Base-by-base conservation (phyloP, 129 eudicot species). In the Apium graveolens region DNA sequence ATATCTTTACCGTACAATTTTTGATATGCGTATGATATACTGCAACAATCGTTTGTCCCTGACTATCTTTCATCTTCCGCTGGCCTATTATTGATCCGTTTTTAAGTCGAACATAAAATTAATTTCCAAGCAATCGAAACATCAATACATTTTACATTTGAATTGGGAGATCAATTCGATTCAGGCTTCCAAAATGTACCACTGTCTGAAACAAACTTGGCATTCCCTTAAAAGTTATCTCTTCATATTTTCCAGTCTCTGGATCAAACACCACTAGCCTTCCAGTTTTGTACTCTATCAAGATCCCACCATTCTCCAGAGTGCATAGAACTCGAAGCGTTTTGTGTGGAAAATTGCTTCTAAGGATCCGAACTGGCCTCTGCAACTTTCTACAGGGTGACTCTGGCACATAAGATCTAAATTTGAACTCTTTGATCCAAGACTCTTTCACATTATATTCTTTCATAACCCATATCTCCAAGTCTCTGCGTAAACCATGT, bases 211-310 rank as follows among this genome's bases (percentile, higher is more conserved):
- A 39, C 49, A 71, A 9, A 8, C 43, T 6, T 11, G 76, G 51
- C 49, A 71, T 71, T 35, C 76, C 51, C 49, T 71, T 5, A 24
- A 71, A 38, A 3, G 16, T 41, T 9, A 71, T n/a, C 12, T 24
- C 76, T 71, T 11, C 11, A 11, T 71, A 71, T 39, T 5, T 24
- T 11, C 18, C 76, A 24, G 18, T 2, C 76, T 81, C 78, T 26
- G 96, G 92, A 84, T 90, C 86, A 81, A 88, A 86, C 80, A 83
- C 81, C 18, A 84, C 87, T 78, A 90, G 83, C 62, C 70, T 81
- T 71, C 89, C 92, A 14, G 75, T 77, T 41, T 82, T 79, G 34
- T 88, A 88, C 84, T 81, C 89, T 46, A 90, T 70, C 84, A 90
- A 79, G 65, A 88, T 70, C 75, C 84, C 90, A 1, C 90, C 96